Evolutionary conservation across 2,329 filamentous ascomycete species (phyloP), one percentile per base, ranked within the genome.

Genomic region (Blastomyces parvus): DNA sequence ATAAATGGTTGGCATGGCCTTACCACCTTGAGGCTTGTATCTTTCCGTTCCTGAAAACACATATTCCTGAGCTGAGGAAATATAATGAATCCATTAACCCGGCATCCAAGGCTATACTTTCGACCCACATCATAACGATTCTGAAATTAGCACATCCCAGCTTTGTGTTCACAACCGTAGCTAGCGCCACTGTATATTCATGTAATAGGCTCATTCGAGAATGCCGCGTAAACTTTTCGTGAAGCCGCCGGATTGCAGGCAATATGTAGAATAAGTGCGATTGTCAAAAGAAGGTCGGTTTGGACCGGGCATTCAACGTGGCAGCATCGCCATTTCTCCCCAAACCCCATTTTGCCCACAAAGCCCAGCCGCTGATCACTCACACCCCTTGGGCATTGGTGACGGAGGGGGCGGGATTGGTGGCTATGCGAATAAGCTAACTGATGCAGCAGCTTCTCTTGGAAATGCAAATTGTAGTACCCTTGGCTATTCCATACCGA

Each of bases 231-330:
- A 48, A 9, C 27, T 36, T 48, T 46, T 59, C 40, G 40, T 36
- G 40, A 59, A 59, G 58, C 22, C 7, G 17, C 27, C 22, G 14
- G 42, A 22, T 22, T 59, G 42, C 19, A 48, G 17, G 58, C 19
- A 27, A 19, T 27, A 17, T 33, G 58, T 36, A 19, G 58, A 42
- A 59, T 25, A 59, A 48, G 22, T 59, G 58, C 11, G 58, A 42
- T 46, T 59, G 42, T n/a, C 22, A 13, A 46, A 48, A 7, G 9
- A 13, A 42, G 14, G 40, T 40, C n/a, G n/a, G 33, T 25, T 48
- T 44, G 40, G 27, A 48, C 14, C 8, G 48, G 42, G 25, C 58
- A 59, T 59, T 36, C 58, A 59, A 46, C 58, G 30, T 48, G 27
- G 40, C 42, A 59, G 33, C 55, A 40, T 17, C 1, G n/a, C 25